Conservation (phyloP, 208 protist species). For the Leptomonas pyrrhocoris region DNA sequence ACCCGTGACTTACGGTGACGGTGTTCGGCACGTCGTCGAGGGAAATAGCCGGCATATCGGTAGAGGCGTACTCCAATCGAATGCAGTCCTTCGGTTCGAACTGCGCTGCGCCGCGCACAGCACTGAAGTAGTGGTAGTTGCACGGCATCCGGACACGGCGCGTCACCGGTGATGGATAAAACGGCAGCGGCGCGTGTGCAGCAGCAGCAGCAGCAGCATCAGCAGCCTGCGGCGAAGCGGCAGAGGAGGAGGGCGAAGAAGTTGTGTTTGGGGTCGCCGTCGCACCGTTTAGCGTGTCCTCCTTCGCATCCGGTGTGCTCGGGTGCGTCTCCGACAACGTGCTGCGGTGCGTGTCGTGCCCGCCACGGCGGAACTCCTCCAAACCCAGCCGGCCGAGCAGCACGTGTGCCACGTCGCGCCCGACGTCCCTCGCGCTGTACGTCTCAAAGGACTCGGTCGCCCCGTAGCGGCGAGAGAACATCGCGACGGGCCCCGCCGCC, state of each 20-base stretch:
- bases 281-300: not conserved
- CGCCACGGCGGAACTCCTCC: constrained; percentile 58
- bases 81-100: constrained; percentile 53
- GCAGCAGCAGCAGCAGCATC: constrained; percentile 36
- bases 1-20: not conserved
- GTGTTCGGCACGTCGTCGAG: constrained; percentile 27
- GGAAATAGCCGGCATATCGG: constrained; percentile 35
- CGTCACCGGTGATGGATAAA: constrained; percentile 51
- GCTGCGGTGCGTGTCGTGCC: not conserved
- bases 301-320: too few relatives aligned
- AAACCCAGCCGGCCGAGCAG: constrained; percentile 82
- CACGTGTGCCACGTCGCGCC: constrained; percentile 67
- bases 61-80: constrained; percentile 50
- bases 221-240: not conserved
- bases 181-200: constrained; percentile 37
- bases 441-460: constrained; percentile 81
- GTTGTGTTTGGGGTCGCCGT: not conserved
- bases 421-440: constrained; percentile 87
- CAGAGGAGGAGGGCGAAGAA: not conserved
- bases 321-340: not conserved
- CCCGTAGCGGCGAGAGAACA: constrained; percentile 93
- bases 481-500: constrained; percentile 90
- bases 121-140: constrained; percentile 69
- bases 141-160: constrained; percentile 65
- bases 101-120: constrained; percentile 36